phyloP scores from a whole-genome alignment of 257 asterid species.

The Solanum appendiculatum region DNA sequence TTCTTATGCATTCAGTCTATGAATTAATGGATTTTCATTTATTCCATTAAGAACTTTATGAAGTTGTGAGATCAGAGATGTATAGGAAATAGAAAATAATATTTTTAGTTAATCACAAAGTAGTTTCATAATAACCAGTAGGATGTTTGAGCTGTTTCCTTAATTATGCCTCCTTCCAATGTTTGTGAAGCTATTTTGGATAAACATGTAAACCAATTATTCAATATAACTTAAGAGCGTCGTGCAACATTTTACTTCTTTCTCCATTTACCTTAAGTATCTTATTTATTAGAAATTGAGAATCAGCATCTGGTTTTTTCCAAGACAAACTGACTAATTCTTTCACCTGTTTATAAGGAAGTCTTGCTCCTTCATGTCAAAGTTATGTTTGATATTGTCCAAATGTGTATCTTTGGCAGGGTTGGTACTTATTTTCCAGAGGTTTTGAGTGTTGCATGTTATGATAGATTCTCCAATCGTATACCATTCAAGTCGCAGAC shows the following conservation, averaged over 20 bases:
- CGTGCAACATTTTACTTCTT: neutral
- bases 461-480: conserved; percentile 32
- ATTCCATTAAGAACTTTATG: neutral
- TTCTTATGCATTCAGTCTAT: neutral
- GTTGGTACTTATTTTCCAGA: conserved; percentile 31
- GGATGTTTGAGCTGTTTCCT: neutral
- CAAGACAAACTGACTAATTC: neutral
- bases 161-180: neutral
- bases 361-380: neutral
- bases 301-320: neutral
- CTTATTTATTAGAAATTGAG: neutral
- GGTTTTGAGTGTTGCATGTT: conserved; percentile 30
- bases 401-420: conserved; percentile 24
- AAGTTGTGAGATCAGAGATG: neutral
- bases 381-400: neutral
- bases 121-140: neutral
- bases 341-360: neutral
- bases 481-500: conserved; percentile 21
- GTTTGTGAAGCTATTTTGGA: neutral
- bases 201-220: neutral
- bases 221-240: neutral
- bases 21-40: neutral
- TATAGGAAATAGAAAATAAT: neutral
- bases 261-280: neutral
- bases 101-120: neutral